Evolutionary conservation across 306 rosid genomes (phyloP), one percentile per base, ranked within the genome.

Genomic region (Alnus glutinosa): DNA sequence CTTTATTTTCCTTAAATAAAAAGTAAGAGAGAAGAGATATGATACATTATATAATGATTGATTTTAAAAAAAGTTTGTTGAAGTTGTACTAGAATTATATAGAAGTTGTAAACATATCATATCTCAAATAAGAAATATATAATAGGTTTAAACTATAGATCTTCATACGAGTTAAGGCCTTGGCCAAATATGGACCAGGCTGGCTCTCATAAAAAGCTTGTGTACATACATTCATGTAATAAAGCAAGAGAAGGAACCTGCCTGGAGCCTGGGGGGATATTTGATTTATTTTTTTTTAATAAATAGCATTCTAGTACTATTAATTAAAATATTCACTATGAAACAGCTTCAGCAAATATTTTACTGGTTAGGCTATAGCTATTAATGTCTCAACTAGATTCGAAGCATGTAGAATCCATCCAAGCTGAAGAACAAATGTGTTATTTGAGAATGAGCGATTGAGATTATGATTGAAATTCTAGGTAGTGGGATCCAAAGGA

Each of bases 401-500:
- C 42, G 8, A 7, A 61, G 11, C 14, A 13, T 13, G 70, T 15
- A 63, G 23, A 36, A 14, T 14, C 5, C 18, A 64, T 16, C 71
- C 19, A 16, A 37, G 49, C 5, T 37, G 71, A 66, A 34, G 36
- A 12, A 66, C 36, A 64, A 13, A 36, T 3, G 14, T 55, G 5
- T 7, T n/a, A 6, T 55, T 55, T 19, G 8, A 50, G 55, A 50
- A 50, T 50, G 15, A 54, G 59, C 4, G 9, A 63, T 63, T 32
- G 55, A 61, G 14, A 37, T 57, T 78, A 73, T 52, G 64, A 32
- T 28, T 54, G 47, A 52, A 57, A 51, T 7, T 39, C 64, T n/a
- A 42, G 80, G 72, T 77, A 74, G 59, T 58, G 59, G 59, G 46
- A 73, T 44, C 28, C 15, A 75, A 55, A 39, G 74, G 61, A 46